phyloP scores from a whole-genome alignment of 164 flowering plant genomes.

The Pachysandra terminalis region DNA sequence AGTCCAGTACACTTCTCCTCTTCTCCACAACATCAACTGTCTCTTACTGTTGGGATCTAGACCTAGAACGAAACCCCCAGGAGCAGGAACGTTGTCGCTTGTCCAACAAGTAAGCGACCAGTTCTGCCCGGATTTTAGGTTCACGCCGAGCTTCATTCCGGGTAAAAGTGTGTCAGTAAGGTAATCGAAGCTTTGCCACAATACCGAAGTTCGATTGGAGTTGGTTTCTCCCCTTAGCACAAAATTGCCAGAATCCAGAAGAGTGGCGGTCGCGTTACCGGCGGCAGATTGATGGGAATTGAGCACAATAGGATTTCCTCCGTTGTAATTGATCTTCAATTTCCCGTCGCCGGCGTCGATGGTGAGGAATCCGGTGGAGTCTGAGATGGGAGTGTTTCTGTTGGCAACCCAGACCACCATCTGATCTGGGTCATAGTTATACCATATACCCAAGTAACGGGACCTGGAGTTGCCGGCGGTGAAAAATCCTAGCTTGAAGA shows the following conservation, averaged over 20 bases:
- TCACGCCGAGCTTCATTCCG: conserved; percentile 15
- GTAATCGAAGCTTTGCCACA: neutral
- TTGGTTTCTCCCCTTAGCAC: neutral
- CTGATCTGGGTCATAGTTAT: neutral
- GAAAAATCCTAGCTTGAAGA: conserved; percentile 16
- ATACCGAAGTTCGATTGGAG: neutral
- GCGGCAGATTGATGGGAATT: neutral
- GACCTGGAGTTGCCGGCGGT: neutral
- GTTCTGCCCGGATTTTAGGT: conserved; percentile 8
- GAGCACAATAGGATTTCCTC: neutral
- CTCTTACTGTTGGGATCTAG: neutral
- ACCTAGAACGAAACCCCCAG: conserved; percentile 24
- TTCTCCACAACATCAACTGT: neutral
- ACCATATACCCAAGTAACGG: conserved; percentile 16
- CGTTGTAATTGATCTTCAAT: neutral
- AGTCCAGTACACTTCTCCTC: conserved; percentile 10
- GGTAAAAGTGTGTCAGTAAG: neutral
- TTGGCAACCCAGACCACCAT: neutral
- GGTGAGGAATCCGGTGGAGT: neutral
- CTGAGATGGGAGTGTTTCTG: neutral
- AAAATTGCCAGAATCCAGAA: conserved; percentile 3
- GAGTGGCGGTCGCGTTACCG: neutral
- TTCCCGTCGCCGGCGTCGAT: neutral
- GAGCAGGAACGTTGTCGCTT: conserved; percentile 29
- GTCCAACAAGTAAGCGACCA: conserved; percentile 30